A percentile compares a stretch with the other conserved stretches of the same genome.
Evolutionary conservation across 2,329 filamentous ascomycete species (phyloP).

Genomic region (Cyphellophora attinorum): DNA sequence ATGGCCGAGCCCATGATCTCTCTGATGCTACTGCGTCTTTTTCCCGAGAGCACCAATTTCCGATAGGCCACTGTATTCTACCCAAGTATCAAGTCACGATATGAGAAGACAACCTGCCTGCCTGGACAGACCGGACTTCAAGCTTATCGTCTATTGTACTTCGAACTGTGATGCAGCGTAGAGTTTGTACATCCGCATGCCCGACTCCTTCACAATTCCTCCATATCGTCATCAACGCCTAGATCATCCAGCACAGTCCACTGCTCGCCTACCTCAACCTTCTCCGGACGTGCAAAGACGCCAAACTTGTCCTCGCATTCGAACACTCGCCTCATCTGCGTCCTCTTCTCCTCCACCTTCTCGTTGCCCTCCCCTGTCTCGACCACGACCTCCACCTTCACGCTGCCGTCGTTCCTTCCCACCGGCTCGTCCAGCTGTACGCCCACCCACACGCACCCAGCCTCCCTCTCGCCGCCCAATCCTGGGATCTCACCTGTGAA

Average conservation of each 20-base stretch:
- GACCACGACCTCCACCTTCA: slow-evolving; percentile 31
- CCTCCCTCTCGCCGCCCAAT: slow-evolving; percentile 15
- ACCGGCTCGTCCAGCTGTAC: slow-evolving; percentile 54
- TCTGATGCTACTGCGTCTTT: no score
- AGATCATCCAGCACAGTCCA: slow-evolving; percentile 48
- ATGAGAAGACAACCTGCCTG: no score
- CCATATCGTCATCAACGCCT: slow-evolving; percentile 40
- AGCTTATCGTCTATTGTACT: no score
- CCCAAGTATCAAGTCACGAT: no score
- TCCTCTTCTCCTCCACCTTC: slow-evolving; percentile 7
- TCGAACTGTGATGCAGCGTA: no score
- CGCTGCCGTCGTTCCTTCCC: slow-evolving; percentile 54
- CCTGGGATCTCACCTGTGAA: slow-evolving; percentile 27
- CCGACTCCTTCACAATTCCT: slow-evolving; percentile 37
- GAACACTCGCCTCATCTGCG: slow-evolving; percentile 41
- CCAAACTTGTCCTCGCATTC: slow-evolving; percentile 42
- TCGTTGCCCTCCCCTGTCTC: slow-evolving; percentile 8
- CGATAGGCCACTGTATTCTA: no score
- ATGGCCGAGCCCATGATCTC: no score
- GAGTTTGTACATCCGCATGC: no score
- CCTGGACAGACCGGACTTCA: no score
- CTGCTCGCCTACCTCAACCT: slow-evolving; percentile 49
- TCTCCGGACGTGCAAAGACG: slow-evolving; percentile 53
- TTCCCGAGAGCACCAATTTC: no score
- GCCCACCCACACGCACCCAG: slow-evolving; percentile 18